Evolutionary conservation across 1,284 basidiomycete species (phyloP).

Genomic region (Pholiota adiposa): DNA sequence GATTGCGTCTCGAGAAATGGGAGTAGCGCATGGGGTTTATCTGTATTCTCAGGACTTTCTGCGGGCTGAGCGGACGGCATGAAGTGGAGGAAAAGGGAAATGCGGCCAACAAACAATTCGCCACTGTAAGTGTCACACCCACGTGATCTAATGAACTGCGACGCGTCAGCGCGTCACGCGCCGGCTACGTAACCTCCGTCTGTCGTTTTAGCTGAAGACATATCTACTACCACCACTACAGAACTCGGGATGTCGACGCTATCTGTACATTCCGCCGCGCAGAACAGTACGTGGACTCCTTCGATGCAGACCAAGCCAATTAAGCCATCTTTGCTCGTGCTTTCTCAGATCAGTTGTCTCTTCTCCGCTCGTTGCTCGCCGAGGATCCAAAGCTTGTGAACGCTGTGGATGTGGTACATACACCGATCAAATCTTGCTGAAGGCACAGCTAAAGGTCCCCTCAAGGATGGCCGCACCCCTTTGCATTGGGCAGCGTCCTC

Average conservation of each 20-base stretch:
- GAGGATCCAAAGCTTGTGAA: slow-evolving; percentile 74
- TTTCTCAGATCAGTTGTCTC: slow-evolving; percentile 70
- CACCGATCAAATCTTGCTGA: slow-evolving; percentile 4
- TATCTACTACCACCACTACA: background rate
- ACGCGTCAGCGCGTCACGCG: slow-evolving; percentile 22
- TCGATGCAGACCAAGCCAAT: slow-evolving; percentile 5
- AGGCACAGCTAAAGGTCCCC: slow-evolving; percentile 8
- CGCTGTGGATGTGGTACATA: slow-evolving; percentile 65
- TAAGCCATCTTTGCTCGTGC: slow-evolving; percentile 6
- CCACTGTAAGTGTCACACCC: background rate
- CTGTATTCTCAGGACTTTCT: slow-evolving; percentile 19
- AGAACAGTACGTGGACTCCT: slow-evolving; percentile 54
- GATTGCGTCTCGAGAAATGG: slow-evolving; percentile 89
- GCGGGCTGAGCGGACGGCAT: slow-evolving; percentile 27
- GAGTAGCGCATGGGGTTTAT: slow-evolving; percentile 60
- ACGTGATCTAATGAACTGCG: slow-evolving; percentile 20
- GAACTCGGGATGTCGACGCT: slow-evolving; percentile 35
- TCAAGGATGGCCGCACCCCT: slow-evolving; percentile 85
- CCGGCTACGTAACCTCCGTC: slow-evolving; percentile 16
- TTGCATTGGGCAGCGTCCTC: slow-evolving; percentile 90
- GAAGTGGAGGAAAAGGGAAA: slow-evolving; percentile 8
- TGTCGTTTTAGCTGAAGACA: background rate
- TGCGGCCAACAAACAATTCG: background rate
- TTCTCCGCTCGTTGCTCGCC: slow-evolving; percentile 71
- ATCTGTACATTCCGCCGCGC: slow-evolving; percentile 65